phyloP scores from a whole-genome alignment of 331 rosid species.

The Acacia concinna region DNA sequence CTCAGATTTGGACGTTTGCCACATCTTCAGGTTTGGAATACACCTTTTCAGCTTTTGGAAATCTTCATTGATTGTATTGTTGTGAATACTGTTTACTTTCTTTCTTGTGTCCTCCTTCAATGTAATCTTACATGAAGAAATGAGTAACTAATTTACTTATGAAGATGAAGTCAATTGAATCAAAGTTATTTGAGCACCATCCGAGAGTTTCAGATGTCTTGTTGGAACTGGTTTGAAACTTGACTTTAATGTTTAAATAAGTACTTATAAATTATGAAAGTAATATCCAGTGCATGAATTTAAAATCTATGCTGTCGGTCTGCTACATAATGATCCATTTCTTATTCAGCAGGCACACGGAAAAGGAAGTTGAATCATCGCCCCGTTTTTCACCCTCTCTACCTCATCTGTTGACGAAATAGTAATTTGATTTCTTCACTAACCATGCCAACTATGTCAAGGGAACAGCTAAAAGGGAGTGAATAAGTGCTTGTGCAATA shows the following conservation, averaged over 20 bases:
- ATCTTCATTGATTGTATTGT: conserved; percentile 7
- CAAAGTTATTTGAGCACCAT: neutral
- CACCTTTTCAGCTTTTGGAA: neutral
- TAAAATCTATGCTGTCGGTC: neutral
- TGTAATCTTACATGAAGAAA: conserved; percentile 16
- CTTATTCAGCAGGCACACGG: neutral
- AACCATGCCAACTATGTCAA: neutral
- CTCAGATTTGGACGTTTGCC: conserved; percentile 87
- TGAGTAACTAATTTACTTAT: neutral
- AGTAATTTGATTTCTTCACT: conserved; percentile 16
- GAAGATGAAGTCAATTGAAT: neutral
- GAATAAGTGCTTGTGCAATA: neutral
- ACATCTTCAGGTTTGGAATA: conserved; percentile 81
- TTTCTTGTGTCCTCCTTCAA: conserved; percentile 18
- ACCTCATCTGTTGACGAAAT: neutral
- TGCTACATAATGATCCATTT: neutral
- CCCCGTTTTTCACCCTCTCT: conserved; percentile 19
- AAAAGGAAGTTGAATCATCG: conserved; percentile 11
- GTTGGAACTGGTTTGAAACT: neutral
- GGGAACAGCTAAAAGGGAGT: neutral
- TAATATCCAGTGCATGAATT: neutral
- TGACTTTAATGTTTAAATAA: neutral
- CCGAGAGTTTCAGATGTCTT: neutral
- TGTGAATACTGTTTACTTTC: conserved; percentile 12
- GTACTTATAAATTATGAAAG: neutral